Percentiles rank a stretch among this genome's conserved stretches.
Conservation (phyloP, 2,329 filamentous ascomycete species). For the Diplodia scrobiculata region DNA sequence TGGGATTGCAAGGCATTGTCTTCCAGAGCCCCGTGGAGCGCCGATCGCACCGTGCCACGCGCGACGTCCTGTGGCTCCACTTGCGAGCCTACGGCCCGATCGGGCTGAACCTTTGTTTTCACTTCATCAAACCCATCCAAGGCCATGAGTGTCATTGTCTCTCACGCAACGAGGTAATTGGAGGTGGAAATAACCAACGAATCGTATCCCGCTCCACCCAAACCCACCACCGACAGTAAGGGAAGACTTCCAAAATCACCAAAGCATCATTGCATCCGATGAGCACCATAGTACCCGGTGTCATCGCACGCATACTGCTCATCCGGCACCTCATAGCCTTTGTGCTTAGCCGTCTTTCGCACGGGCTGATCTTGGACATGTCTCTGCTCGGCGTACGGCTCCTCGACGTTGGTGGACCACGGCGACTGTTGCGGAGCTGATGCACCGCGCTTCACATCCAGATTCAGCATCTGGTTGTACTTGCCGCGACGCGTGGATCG, state of each 20-base stretch:
- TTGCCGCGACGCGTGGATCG: conserved; percentile 50
- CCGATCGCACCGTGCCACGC: conserved; percentile 5
- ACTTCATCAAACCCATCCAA: neutral
- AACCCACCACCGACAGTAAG: too few relatives aligned
- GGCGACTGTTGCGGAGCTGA: conserved; percentile 27
- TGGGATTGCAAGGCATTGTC: neutral
- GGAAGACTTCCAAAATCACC: neutral
- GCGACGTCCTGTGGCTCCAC: conserved; percentile 5
- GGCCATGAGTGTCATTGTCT: neutral
- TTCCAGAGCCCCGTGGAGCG: neutral
- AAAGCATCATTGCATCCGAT: neutral
- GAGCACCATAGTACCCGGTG: conserved; percentile 46
- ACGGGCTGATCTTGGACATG: conserved; percentile 34
- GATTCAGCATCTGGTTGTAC: conserved; percentile 53
- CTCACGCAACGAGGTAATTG: neutral
- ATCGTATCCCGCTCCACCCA: too few relatives aligned
- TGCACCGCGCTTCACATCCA: conserved; percentile 36
- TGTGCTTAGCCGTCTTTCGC: conserved; percentile 36
- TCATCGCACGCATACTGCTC: conserved; percentile 47
- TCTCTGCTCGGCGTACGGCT: conserved; percentile 35
- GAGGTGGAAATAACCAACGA: neutral
- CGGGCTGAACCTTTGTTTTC: neutral
- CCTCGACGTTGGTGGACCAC: conserved; percentile 36
- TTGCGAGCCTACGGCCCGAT: neutral
- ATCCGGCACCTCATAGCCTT: conserved; percentile 48